Percentiles rank a stretch among this genome's conserved stretches.
Conservation (phyloP, 1,284 basidiomycete species). For the Taiwanofungus camphoratus region DNA sequence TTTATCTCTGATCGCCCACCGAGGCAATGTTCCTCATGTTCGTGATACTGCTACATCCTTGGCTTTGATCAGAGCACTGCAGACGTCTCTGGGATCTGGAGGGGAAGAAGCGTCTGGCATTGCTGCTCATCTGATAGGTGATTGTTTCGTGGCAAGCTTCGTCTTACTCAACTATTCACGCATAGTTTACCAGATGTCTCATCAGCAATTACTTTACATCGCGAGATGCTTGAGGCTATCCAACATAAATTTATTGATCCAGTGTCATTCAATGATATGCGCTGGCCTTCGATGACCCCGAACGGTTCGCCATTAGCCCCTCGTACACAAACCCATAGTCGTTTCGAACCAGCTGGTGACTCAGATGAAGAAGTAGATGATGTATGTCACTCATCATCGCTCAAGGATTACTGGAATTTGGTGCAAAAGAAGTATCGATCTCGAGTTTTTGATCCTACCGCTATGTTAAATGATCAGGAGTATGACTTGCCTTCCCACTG, state of each 20-base stretch:
- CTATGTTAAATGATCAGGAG: conserved; percentile 34
- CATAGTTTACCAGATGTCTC: conserved; percentile 25
- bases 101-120: conserved; percentile 44
- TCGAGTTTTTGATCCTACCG: conserved; percentile 36
- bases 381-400: conserved; percentile 27
- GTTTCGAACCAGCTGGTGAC: conserved; percentile 18
- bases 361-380: conserved; percentile 34
- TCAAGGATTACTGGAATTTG: conserved; percentile 57
- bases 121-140: conserved; percentile 66
- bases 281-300: conserved; percentile 56
- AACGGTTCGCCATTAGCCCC: conserved; percentile 35
- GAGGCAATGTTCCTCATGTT: conserved; percentile 63
- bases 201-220: conserved; percentile 69
- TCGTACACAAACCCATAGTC: conserved; percentile 12
- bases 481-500: conserved; percentile 68
- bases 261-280: conserved; percentile 47
- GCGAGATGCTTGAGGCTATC: conserved; percentile 74
- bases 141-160: conserved; percentile 16
- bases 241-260: conserved; percentile 52
- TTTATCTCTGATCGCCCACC: conserved; percentile 48
- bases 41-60: conserved; percentile 70
- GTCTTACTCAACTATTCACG: conserved; percentile 1
- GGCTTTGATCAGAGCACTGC: conserved; percentile 68
- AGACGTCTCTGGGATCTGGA: conserved; percentile 70
- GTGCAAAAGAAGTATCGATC: conserved; percentile 50